Base-by-base conservation (phyloP, 192 early-diverging fungal species). In the Backusella morwellensis region DNA sequence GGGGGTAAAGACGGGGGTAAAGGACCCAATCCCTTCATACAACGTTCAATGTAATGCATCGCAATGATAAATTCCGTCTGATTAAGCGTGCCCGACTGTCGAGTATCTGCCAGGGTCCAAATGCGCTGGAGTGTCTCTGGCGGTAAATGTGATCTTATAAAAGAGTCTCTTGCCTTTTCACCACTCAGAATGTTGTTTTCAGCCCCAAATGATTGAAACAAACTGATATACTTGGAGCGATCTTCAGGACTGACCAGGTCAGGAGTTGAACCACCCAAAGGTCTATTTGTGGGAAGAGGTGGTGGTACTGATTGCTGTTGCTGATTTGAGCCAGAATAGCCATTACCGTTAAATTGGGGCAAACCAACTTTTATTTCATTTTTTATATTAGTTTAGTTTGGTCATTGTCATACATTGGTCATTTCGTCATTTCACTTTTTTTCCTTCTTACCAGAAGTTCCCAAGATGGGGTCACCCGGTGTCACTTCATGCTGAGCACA, bases 51-150 rank as follows among this genome's bases (percentile, higher is more conserved):
- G 71, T 95, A 92, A 76, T 90, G 90, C 96, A 99, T 97, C 54
- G 95, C 95, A 69, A 95, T 91, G 52, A 94, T 90, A 82, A 99
- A 99, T 78, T 97, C 95, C 17, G 90, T 86, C 59, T 94, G 85
- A 59, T 92, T 90, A 17, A 99, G 80, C 50, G 90, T 88, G 40
- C 94, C 93, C 35, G 91, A 82, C 4, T 85, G 78, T 47, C 90
- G 88, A 17, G 91, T 91, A 75, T 99, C 96, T 6, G 93, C 95
- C 73, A 99, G 81, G 59, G 74, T 66, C 93, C 97, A 99, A 38
- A 99, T 90, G 35, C 86, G 86, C 19, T 88, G 83, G n/a, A 99
- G 88, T 72, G 83, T 87, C 36, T 95, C 93, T 17, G 85, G 66
- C 32, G 91, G 87, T 59, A 99, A 85, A 75, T 90, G 89, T 1